Percentiles rank a stretch among this genome's conserved stretches.
phyloP scores from a whole-genome alignment of 352 stramenopile species.

The Achlya hypogyna region DNA sequence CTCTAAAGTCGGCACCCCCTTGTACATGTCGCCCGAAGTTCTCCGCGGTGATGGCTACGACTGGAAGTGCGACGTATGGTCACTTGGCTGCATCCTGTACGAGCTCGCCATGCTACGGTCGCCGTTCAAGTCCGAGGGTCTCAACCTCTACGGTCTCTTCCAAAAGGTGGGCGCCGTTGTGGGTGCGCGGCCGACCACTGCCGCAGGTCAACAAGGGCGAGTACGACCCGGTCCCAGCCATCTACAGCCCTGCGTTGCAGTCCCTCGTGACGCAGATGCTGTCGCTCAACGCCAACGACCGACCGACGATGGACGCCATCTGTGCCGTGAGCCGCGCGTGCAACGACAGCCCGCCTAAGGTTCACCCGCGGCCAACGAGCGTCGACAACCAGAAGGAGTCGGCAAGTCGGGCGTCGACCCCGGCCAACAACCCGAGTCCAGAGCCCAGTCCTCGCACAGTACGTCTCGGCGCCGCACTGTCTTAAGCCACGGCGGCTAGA shows the following conservation, averaged over 20 bases:
- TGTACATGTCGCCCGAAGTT: constrained; percentile 95
- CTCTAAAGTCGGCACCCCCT: constrained; percentile 88
- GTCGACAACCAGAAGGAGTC: constrained; percentile 8
- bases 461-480: neutral
- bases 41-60: constrained; percentile 89
- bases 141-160: constrained; percentile 88
- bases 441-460: neutral
- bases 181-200: neutral
- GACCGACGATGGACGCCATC: constrained; percentile 55
- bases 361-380: constrained; percentile 28
- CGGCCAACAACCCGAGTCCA: neutral
- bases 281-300: constrained; percentile 42
- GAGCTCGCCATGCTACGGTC: constrained; percentile 91
- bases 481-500: neutral
- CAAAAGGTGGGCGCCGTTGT: constrained; percentile 44
- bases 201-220: constrained; percentile 68
- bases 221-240: constrained; percentile 45
- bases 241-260: constrained; percentile 60
- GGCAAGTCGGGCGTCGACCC: neutral
- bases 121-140: constrained; percentile 89
- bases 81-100: constrained; percentile 92
- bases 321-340: constrained; percentile 21
- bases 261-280: constrained; percentile 63
- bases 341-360: constrained; percentile 25
- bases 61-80: constrained; percentile 94